These are phyloP conservation scores for Carex cristatella DNA, from an alignment of 176 grass and related monocot species.

Conservation along the genomic window DNA sequence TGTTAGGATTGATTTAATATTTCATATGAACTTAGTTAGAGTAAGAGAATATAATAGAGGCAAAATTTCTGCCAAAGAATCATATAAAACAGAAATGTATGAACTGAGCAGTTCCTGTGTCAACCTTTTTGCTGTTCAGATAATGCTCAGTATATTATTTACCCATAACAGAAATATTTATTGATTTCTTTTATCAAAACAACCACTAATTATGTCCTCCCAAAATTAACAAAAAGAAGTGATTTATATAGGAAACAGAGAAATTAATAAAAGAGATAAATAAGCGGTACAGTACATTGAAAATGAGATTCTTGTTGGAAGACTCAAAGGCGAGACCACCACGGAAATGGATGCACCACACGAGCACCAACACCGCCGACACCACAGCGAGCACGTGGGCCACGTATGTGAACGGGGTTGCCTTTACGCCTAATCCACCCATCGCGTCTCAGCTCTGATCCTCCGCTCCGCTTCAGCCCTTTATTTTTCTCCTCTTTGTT, in stretches of 20 bases:
- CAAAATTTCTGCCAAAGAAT: too few species aligned
- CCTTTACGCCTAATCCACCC: constrained; percentile 34
- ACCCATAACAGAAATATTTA: background rate
- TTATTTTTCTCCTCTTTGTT: background rate
- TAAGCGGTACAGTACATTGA: constrained; percentile 43
- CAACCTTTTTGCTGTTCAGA: background rate
- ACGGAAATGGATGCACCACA: constrained; percentile 84
- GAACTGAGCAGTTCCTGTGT: background rate
- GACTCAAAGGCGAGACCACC: constrained; percentile 78
- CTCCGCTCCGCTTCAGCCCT: background rate
- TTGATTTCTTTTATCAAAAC: background rate
- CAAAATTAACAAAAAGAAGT: background rate
- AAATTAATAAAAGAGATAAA: background rate
- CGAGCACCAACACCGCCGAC: constrained; percentile 65
- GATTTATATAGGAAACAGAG: background rate
- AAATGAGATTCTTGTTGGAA: constrained; percentile 84
- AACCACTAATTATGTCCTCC: background rate
- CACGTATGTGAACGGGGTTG: constrained; percentile 65
- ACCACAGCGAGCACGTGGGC: constrained; percentile 48
- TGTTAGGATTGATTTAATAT: too few species aligned
- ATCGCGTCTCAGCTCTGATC: background rate
- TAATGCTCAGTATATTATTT: background rate
- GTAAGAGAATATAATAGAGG: too few species aligned
- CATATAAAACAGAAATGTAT: background rate
- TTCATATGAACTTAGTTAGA: too few species aligned